Evolutionary conservation across 495 filamentous ascomycete species (phyloP).

Genomic region (Parathielavia appendiculata): DNA sequence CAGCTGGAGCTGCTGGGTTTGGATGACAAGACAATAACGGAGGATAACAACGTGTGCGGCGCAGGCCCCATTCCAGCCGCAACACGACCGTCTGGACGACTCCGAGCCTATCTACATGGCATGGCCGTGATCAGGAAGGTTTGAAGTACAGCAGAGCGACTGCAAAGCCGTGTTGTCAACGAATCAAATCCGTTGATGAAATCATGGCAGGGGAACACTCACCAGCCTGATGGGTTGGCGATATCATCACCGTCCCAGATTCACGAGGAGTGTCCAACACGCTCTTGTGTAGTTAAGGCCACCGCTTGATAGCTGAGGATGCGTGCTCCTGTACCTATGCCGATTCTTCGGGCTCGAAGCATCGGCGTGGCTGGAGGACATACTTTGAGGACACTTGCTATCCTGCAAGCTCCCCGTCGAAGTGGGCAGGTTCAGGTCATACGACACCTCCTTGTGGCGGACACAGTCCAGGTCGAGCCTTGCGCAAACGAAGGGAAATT

Average conservation of each 20-base stretch:
- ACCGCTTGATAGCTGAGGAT: conserved; percentile 87
- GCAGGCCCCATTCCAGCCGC: neutral
- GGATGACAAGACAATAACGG: conserved; percentile 27
- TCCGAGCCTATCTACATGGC: conserved; percentile 21
- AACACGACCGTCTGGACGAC: conserved; percentile 5
- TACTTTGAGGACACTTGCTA: conserved; percentile 10
- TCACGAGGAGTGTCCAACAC: conserved; percentile 78
- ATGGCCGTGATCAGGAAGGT: conserved; percentile 21
- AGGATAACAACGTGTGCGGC: conserved; percentile 23
- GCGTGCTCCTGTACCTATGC: conserved; percentile 82
- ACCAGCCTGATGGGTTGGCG: conserved; percentile 66
- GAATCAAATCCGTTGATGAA: neutral
- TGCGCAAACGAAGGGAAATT: conserved; percentile 73
- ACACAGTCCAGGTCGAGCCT: conserved; percentile 89
- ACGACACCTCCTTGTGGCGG: conserved; percentile 70
- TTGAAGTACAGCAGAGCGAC: conserved; percentile 1
- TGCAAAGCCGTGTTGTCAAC: neutral
- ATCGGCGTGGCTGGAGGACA: conserved; percentile 77
- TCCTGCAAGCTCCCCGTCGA: neutral
- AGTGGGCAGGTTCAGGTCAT: conserved; percentile 51
- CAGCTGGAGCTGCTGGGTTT: conserved; percentile 33
- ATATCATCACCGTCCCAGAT: conserved; percentile 88
- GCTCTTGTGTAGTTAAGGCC: conserved; percentile 73
- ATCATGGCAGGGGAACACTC: too few relatives aligned
- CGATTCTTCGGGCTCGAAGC: conserved; percentile 66